Base-by-base conservation (phyloP, 495 filamentous ascomycete species). In the Pseudoneurospora amorphoporcata region DNA sequence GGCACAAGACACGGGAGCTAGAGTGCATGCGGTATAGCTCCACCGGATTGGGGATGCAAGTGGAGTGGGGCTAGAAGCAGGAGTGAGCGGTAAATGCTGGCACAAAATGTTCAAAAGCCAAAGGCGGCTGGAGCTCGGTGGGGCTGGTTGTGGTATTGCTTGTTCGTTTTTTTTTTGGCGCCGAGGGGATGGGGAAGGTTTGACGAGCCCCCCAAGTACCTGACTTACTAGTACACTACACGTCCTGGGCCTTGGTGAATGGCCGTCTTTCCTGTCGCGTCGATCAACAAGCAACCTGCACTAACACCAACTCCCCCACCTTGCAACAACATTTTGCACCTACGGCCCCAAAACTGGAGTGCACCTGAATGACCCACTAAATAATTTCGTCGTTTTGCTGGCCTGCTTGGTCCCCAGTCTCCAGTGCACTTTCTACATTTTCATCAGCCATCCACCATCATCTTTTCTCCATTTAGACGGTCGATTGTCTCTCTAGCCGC, bases 41-140 rank as follows among this genome's bases (percentile, higher is more conserved):
- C 23, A 2, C 7, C 29, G 53, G 53, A 35, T 65, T 65, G 53
- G 14, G 53, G 53, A 17, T 35, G 53, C 29, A 65, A 65, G 14
- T 65, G 53, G 53, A 35, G 53, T 65, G 71, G n/a, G 19, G 23
- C 32, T 35, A 43, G 12, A 53, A 16, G 42, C 35, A 35, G 8
- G 38, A 19, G 8, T 10, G 68, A 70, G 75, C 73, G 75, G 75
- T 77, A 38, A 75, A 32, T 14, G 23, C n/a, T 39, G 72, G 75
- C 73, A 73, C 10, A 47, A 72, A 70, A 32, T 16, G 12, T 61
- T 12, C 23, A 61, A 61, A 47, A 23, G n/a, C 43, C 43, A 23
- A 35, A 61, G 29, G 53, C 53, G 53, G 23, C 32, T 61, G 14
- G 53, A 61, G 23, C 23, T 32, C 2, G 47, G 47, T 58, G 47